Conservation (phyloP, 2,329 filamentous ascomycete genomes). For the Lasiodiplodia citricola region DNA sequence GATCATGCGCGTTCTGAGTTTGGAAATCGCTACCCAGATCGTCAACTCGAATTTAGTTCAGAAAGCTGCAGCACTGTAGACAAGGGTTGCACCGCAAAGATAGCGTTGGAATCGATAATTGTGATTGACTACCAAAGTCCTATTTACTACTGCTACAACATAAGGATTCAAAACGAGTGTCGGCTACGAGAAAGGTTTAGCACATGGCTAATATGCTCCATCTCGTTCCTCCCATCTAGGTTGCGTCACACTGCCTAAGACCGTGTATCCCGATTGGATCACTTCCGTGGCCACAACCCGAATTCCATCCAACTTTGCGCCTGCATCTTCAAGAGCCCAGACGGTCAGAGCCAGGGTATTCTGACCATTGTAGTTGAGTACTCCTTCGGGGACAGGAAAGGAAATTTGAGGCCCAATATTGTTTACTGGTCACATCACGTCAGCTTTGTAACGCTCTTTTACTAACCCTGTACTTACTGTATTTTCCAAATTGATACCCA, state of each 20-base stretch:
- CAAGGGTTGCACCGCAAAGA: no score
- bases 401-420: constrained; percentile 76
- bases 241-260: constrained; percentile 53
- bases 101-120: no score
- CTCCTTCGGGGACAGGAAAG: constrained; percentile 75
- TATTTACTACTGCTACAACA: no score
- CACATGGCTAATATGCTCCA: constrained; percentile 54
- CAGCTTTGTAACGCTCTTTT: no score
- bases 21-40: no score
- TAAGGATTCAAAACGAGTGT: no score
- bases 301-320: constrained; percentile 63
- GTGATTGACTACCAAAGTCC: no score
- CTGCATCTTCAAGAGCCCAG: constrained; percentile 67
- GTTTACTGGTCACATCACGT: constrained; percentile 46
- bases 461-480: constrained; percentile 33
- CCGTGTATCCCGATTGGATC: constrained; percentile 56
- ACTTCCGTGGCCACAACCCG: constrained; percentile 56
- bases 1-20: no score
- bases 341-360: constrained; percentile 73
- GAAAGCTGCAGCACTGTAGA: no score
- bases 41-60: no score
- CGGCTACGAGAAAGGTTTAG: no score
- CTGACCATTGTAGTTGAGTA: constrained; percentile 71
- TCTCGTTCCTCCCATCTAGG: constrained; percentile 53
- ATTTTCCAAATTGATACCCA: constrained; percentile 75